These are phyloP conservation scores for Yamadazyma aaseri DNA, from an alignment of 1,139 yeast species.

Conservation along the genomic window DNA sequence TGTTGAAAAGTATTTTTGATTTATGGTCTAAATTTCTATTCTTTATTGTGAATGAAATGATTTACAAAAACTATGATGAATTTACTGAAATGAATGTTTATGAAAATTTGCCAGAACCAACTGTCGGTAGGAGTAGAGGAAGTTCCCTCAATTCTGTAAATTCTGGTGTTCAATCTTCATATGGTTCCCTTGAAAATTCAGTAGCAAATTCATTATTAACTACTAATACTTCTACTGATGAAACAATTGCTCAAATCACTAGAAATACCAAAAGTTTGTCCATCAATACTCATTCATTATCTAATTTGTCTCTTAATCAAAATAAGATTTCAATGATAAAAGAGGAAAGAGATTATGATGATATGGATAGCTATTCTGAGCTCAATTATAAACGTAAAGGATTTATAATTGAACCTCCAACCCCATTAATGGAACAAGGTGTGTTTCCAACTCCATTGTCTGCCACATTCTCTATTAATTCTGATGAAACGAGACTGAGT, in stretches of 20 bases:
- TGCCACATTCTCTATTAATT: slow-evolving; percentile 13
- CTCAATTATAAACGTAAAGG: slow-evolving; percentile 14
- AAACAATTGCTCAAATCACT: slow-evolving; percentile 3
- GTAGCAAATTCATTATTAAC: slow-evolving; percentile 4
- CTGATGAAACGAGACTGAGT: slow-evolving; percentile 16
- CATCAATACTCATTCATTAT: slow-evolving; percentile 4
- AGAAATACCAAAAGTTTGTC: slow-evolving; percentile 10
- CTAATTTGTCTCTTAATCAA: slow-evolving; percentile 1
- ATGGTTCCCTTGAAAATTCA: slow-evolving; percentile 7
- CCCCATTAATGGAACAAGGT: slow-evolving; percentile 13
- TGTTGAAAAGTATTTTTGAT: slow-evolving; percentile 4
- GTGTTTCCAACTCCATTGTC: slow-evolving; percentile 13
- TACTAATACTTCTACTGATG: slow-evolving; percentile 7
- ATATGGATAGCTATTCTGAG: slow-evolving; percentile 3
- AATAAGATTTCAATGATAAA: slow-evolving; percentile 10
- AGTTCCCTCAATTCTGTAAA: slow-evolving; percentile 7
- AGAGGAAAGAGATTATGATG: slow-evolving; percentile 10
- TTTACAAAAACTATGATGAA: slow-evolving; percentile 12
- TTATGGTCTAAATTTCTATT: slow-evolving; percentile 15
- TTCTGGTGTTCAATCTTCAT: slow-evolving; percentile 6
- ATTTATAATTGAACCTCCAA: slow-evolving; percentile 16
- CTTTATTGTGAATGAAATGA: slow-evolving; percentile 13
- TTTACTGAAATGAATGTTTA: slow-evolving; percentile 5
- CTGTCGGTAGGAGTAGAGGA: slow-evolving; percentile 8
- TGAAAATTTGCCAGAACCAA: slow-evolving; percentile 17